These are phyloP conservation scores for Colletotrichum graminicola DNA, from an alignment of 2,329 filamentous ascomycete genomes.

Conservation along the genomic window DNA sequence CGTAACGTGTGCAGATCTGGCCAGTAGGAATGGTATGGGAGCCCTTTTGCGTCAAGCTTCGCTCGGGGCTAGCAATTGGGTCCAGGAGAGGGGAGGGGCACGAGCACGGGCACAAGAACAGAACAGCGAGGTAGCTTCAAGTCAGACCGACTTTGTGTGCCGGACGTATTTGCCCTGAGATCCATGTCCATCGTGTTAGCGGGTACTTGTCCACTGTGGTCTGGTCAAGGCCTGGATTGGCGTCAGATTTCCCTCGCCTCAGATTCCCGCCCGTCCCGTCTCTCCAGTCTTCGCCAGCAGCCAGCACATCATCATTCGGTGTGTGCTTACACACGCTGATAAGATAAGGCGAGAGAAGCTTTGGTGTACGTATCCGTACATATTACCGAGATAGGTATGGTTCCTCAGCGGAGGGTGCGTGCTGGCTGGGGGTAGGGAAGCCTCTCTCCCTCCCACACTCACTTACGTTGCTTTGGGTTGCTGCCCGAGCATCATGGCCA, in stretches of 20 bases:
- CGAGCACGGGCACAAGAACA: constrained; percentile 39
- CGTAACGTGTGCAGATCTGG: constrained; percentile 43
- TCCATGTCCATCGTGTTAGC: constrained; percentile 41
- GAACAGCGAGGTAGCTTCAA: constrained; percentile 11
- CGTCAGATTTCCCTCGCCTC: constrained; percentile 26
- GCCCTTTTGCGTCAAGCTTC: constrained; percentile 43
- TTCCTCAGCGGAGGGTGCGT: constrained; percentile 2
- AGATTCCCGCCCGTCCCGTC: background rate
- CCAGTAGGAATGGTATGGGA: constrained; percentile 39
- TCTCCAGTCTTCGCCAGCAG: constrained; percentile 3
- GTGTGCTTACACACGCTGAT: constrained; percentile 4
- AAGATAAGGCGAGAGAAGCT: constrained; percentile 15
- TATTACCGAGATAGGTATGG: background rate
- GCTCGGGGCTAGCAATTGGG: constrained; percentile 37
- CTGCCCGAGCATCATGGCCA: constrained; percentile 26
- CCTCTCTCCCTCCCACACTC: background rate
- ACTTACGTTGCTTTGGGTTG: constrained; percentile 5
- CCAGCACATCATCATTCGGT: background rate
- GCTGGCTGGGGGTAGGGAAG: constrained; percentile 13
- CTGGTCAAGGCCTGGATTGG: constrained; percentile 29
- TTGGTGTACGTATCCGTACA: background rate
- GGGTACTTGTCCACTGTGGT: constrained; percentile 17
- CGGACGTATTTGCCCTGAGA: constrained; percentile 37
- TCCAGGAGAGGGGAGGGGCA: constrained; percentile 45
- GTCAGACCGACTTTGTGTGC: constrained; percentile 33